phyloP scores from a whole-genome alignment of 2,329 filamentous ascomycete species.

The Botrytis byssoidea region DNA sequence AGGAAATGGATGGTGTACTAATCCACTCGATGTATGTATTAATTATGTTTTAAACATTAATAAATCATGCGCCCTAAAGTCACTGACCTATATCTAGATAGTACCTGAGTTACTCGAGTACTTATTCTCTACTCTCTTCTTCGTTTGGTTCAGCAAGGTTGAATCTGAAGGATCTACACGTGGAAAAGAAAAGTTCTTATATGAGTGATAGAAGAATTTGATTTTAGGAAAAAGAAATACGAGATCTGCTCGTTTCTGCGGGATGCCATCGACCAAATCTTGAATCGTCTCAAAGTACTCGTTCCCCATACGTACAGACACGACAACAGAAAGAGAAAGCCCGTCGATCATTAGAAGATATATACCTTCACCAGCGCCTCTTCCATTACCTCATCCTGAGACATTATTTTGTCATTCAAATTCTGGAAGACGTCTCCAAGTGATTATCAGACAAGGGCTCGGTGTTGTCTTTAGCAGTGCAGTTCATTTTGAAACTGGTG shows the following conservation, averaged over 20 bases:
- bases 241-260: constrained; percentile 13
- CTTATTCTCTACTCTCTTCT: neutral
- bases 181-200: neutral
- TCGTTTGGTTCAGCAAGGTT: constrained; percentile 8
- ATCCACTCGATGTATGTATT: neutral
- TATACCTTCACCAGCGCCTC: neutral
- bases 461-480: neutral
- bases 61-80: too few relatives aligned
- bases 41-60: neutral
- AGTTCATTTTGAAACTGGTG: neutral
- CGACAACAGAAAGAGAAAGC: constrained; percentile 9
- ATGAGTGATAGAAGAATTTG: neutral
- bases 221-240: constrained; percentile 20
- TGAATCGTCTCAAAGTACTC: neutral
- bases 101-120: neutral
- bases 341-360: neutral
- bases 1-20: neutral
- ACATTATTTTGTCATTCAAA: neutral
- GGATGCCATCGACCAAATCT: constrained; percentile 11
- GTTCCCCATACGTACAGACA: neutral
- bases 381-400: neutral
- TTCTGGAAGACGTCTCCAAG: neutral
- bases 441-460: neutral
- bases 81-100: neutral
- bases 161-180: neutral